These are phyloP conservation scores for Alloascoidea africana DNA, from an alignment of 805 yeast species.

Conservation along the genomic window DNA sequence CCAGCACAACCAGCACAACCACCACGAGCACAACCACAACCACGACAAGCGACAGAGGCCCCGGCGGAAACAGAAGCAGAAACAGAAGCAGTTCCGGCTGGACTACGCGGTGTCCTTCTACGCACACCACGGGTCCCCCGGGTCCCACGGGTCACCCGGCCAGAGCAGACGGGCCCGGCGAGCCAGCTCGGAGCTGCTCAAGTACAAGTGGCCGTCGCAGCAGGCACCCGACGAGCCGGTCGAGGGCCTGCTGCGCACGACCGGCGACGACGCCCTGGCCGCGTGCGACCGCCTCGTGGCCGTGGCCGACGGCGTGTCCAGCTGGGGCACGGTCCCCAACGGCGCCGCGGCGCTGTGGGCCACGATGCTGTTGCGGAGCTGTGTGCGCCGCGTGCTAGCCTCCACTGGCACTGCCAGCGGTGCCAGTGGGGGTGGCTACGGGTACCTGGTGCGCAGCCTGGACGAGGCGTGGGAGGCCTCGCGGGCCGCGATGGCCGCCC, in stretches of 20 bases:
- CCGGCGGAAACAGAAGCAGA: too few relatives aligned
- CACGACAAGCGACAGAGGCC: too few relatives aligned
- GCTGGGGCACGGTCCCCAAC: constrained; percentile 7
- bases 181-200: neutral
- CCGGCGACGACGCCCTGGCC: constrained; percentile 7
- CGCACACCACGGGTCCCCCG: too few relatives aligned
- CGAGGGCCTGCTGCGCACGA: constrained; percentile 1
- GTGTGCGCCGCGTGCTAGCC: too few relatives aligned
- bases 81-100: too few relatives aligned
- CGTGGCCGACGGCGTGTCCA: constrained; percentile 8
- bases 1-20: too few relatives aligned
- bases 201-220: neutral
- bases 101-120: neutral
- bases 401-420: too few relatives aligned
- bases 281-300: constrained; percentile 6
- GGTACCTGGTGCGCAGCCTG: neutral
- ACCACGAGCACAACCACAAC: too few relatives aligned
- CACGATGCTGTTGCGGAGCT: too few relatives aligned
- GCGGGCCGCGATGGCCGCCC: neutral
- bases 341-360: constrained; percentile 8
- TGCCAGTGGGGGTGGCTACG: neutral
- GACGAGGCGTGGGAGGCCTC: neutral
- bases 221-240: constrained; percentile 2
- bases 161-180: too few relatives aligned
- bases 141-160: too few relatives aligned